A percentile compares a stretch with the other conserved stretches of the same genome.
These are phyloP conservation scores for Epichloe gansuensis DNA, from an alignment of 2,329 filamentous ascomycete species.

Conservation along the genomic window DNA sequence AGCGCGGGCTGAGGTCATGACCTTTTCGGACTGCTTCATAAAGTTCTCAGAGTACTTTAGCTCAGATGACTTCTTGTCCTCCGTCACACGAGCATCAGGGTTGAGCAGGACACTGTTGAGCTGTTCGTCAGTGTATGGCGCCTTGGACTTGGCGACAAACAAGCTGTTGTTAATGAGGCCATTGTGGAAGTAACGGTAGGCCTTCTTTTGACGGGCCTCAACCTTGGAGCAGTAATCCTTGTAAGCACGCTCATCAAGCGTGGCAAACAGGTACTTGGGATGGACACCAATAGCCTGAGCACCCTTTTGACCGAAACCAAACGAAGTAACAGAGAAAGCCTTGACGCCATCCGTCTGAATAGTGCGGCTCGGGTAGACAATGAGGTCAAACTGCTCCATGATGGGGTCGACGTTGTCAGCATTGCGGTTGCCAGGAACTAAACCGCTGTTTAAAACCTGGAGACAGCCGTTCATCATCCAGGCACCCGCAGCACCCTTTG, in stretches of 20 bases:
- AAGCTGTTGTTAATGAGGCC: slow-evolving; percentile 95
- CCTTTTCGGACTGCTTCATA: slow-evolving; percentile 51
- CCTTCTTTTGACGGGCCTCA: slow-evolving; percentile 90
- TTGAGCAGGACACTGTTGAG: slow-evolving; percentile 85
- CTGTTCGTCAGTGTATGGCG: slow-evolving; percentile 81
- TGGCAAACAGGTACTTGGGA: slow-evolving; percentile 87
- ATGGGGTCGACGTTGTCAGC: slow-evolving; percentile 93
- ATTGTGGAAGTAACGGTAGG: slow-evolving; percentile 97
- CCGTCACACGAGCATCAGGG: slow-evolving; percentile 72
- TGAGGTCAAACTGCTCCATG: slow-evolving; percentile 97
- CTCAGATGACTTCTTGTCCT: slow-evolving; percentile 76
- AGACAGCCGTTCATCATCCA: slow-evolving; percentile 99
- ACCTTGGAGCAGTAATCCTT: slow-evolving; percentile 77
- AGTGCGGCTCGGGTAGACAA: slow-evolving; percentile 87
- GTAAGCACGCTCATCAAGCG: slow-evolving; percentile 80
- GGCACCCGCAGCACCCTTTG: slow-evolving; percentile 96
- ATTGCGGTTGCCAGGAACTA: slow-evolving; percentile 95
- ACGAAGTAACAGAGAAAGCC: slow-evolving; percentile 96
- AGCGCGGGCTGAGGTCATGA: slow-evolving; percentile 31
- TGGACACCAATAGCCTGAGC: slow-evolving; percentile 95
- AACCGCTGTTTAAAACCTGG: slow-evolving; percentile 84
- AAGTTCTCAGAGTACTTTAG: slow-evolving; percentile 61
- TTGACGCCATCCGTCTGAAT: slow-evolving; percentile 98
- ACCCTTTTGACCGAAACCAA: slow-evolving; percentile 98
- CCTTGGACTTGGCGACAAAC: slow-evolving; percentile 87